Evolutionary conservation across 139 green algal species (phyloP), one percentile per base, ranked within the genome.

Genomic region (Gonium pectorale): DNA sequence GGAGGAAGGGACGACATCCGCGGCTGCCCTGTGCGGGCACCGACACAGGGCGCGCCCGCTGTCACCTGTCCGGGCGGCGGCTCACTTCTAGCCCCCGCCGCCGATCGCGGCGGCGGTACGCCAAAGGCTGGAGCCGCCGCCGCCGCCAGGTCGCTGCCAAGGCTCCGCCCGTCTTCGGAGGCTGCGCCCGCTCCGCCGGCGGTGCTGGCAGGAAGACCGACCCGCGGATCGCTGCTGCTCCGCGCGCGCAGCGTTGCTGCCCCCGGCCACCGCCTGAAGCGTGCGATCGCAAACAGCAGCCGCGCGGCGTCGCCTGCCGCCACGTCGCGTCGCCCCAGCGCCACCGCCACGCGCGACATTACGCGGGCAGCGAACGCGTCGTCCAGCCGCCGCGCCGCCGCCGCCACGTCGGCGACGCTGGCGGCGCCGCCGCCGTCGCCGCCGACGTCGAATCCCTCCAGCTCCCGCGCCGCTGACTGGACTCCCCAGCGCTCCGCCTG

Each of bases 231-330:
- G n/a, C n/a, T n/a, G n/a, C n/a, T n/a, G n/a, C n/a, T n/a, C n/a
- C n/a, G n/a, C n/a, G n/a, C n/a, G n/a, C 56, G 56, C 33, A 82
- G 74, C 74, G 11, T 29, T 41, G n/a, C 60, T 3, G 43, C 75
- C 21, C 60, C 60, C 22, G 60, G 75, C 75, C 60, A 72, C 56
- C 1, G 27, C 40, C 31, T 35, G 63, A 84, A 75, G 21, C 63
- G 41, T 33, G 46, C 62, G 6, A 75, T 56, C 40, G 31, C 44
- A n/a, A 67, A 21, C 33, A 75, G 44, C 2, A 84, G 33, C 43
- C 8, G 8, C 46, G 66, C 35, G 2, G 75, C 75, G 9, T 72
- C 59, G 4, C 11, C n/a, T 0, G 52, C 2, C 19, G 19, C 59
- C 11, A 82, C 41, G 3, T 11, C 15, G 4, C 75, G 17, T 29